Conservation (phyloP, 208 protist species). For the Herpetomonas tarakana region DNA sequence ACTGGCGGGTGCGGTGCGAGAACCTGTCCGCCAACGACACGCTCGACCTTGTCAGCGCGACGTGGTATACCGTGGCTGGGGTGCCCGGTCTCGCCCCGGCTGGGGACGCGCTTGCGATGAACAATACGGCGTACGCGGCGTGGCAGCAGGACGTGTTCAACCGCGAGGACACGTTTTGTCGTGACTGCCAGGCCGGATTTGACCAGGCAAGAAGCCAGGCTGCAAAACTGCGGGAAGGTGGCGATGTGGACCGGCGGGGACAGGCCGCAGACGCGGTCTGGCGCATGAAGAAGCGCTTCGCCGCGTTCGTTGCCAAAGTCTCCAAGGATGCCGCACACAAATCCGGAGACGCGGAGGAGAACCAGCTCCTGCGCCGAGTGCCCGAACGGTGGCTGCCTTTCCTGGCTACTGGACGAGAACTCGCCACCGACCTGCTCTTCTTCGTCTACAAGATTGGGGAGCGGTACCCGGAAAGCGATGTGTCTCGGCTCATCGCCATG, state of each 20-base stretch:
- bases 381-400: constrained; percentile 12
- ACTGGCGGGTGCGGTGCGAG: constrained; percentile 33
- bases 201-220: constrained; percentile 55
- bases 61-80: constrained; percentile 39
- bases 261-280: constrained; percentile 40
- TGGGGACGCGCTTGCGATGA: constrained; percentile 6
- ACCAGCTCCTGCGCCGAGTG: not conserved
- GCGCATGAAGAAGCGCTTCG: constrained; percentile 33
- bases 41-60: constrained; percentile 39
- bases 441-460: constrained; percentile 21
- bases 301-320: constrained; percentile 43
- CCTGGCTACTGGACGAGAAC: constrained; percentile 16
- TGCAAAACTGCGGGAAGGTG: constrained; percentile 32
- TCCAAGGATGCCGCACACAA: constrained; percentile 29
- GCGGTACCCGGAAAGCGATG: constrained; percentile 16
- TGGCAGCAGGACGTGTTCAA: constrained; percentile 51
- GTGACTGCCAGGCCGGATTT: constrained; percentile 38
- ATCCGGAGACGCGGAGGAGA: constrained; percentile 8
- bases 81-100: constrained; percentile 3
- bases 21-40: constrained; percentile 10
- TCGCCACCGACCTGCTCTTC: constrained; percentile 42
- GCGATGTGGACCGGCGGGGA: constrained; percentile 38
- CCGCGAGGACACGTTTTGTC: constrained; percentile 53
- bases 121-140: constrained; percentile 36
- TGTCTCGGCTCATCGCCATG: constrained; percentile 46